phyloP scores from a whole-genome alignment of 2,329 filamentous ascomycete genomes.

The Hypoxylon sp. region DNA sequence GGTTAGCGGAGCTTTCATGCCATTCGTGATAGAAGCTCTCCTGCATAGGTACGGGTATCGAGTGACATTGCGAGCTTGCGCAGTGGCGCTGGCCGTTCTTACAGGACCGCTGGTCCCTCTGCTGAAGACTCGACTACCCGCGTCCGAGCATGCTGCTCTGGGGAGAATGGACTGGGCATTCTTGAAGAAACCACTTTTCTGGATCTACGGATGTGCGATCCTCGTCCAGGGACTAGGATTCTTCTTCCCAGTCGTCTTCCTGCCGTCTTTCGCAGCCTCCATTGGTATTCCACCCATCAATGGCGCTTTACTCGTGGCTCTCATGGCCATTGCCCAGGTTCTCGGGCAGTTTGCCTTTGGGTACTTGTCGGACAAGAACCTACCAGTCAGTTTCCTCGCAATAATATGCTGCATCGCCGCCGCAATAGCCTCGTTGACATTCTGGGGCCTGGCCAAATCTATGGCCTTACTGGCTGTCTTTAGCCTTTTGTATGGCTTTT shows the following conservation, averaged over 20 bases:
- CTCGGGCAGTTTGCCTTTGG: constrained; percentile 27
- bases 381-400: constrained; percentile 17
- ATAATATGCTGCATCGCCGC: constrained; percentile 15
- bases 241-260: constrained; percentile 17
- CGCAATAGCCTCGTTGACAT: constrained; percentile 5
- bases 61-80: constrained; percentile 11
- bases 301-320: constrained; percentile 16
- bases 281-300: constrained; percentile 7
- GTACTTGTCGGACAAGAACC: constrained; percentile 22
- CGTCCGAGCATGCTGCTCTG: constrained; percentile 15
- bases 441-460: constrained; percentile 19
- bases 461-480: constrained; percentile 11
- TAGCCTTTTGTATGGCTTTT: constrained; percentile 28
- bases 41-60: constrained; percentile 18
- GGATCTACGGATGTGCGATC: constrained; percentile 19
- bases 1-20: constrained; percentile 11
- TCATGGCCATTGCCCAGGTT: constrained; percentile 19
- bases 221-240: constrained; percentile 16
- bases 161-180: constrained; percentile 16
- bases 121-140: constrained; percentile 10
- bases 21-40: constrained; percentile 17
- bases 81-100: constrained; percentile 15
- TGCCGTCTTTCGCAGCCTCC: constrained; percentile 21
- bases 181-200: constrained; percentile 16
- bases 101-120: constrained; percentile 20